Evolutionary conservation across 2,329 filamentous ascomycete species (phyloP).

Genomic region (Aspergillus sp.): DNA sequence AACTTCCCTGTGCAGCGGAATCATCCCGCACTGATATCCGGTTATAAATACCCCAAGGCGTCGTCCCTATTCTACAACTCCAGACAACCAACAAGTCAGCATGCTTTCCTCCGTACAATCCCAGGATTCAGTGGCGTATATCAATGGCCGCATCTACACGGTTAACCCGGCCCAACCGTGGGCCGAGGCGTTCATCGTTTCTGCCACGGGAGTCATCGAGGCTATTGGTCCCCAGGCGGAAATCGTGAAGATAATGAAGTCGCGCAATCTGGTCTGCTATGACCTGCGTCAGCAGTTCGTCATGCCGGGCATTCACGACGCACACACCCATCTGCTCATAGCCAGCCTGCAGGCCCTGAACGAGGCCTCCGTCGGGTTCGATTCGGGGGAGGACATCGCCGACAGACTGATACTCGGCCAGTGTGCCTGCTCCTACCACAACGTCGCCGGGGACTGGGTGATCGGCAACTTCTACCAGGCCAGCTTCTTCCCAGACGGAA

Average conservation of each 20-base stretch:
- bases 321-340: constrained; percentile 24
- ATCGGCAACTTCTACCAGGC: constrained; percentile 12
- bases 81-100: neutral
- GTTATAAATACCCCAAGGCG: too few relatives aligned
- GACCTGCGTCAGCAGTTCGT: constrained; percentile 21
- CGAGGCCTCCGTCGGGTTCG: constrained; percentile 17
- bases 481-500: constrained; percentile 6
- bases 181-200: constrained; percentile 23
- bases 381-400: constrained; percentile 15
- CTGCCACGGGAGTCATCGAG: constrained; percentile 15
- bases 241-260: constrained; percentile 10
- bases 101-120: neutral
- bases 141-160: constrained; percentile 24
- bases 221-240: constrained; percentile 17
- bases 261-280: constrained; percentile 10
- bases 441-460: constrained; percentile 14
- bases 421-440: constrained; percentile 18
- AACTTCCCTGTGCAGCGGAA: too few relatives aligned
- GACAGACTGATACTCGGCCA: constrained; percentile 15
- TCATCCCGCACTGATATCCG: too few relatives aligned
- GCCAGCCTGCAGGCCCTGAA: constrained; percentile 19
- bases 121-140: constrained; percentile 10
- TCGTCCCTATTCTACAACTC: too few relatives aligned
- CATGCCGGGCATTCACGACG: constrained; percentile 32
- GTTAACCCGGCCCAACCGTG: constrained; percentile 10